Conservation (phyloP, 306 rosid species). For the Cicer arietinum region DNA sequence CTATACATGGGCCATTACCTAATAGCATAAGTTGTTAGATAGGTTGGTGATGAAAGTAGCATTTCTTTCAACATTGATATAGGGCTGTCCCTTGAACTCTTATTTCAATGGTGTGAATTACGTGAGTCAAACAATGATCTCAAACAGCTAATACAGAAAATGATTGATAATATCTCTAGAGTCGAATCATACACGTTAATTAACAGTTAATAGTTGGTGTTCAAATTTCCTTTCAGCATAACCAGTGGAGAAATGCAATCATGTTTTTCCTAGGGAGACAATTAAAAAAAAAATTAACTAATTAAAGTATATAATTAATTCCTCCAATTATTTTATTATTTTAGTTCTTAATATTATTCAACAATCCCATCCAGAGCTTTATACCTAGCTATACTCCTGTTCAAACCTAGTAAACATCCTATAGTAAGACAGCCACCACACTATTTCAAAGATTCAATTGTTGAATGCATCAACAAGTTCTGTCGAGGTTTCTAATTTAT, state of each 20-base stretch:
- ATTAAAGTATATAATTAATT: not conserved
- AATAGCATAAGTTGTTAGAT: constrained; percentile 19
- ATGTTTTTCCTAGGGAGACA: not conserved
- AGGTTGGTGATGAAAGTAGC: constrained; percentile 17
- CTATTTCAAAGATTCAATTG: constrained; percentile 8
- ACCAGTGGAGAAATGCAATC: constrained; percentile 11
- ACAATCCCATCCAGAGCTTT: constrained; percentile 27
- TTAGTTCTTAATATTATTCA: constrained; percentile 17
- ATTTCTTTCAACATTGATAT: constrained; percentile 23
- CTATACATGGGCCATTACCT: constrained; percentile 10
- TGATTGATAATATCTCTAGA: constrained; percentile 10
- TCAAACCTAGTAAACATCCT: not conserved
- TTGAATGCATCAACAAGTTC: constrained; percentile 35
- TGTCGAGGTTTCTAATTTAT: constrained; percentile 28
- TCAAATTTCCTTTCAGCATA: constrained; percentile 30
- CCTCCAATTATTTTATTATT: not conserved
- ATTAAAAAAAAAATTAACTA: not conserved
- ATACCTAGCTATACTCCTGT: constrained; percentile 12
- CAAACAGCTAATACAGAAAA: constrained; percentile 7
- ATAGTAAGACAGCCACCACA: constrained; percentile 3
- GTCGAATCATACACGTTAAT: constrained; percentile 9
- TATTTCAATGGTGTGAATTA: not conserved
- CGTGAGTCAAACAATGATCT: constrained; percentile 13
- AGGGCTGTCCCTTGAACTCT: constrained; percentile 30
- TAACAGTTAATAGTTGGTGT: constrained; percentile 10